Evolutionary conservation across 805 yeast genomes (phyloP).

Genomic region (Lipomyces mesembrius): DNA sequence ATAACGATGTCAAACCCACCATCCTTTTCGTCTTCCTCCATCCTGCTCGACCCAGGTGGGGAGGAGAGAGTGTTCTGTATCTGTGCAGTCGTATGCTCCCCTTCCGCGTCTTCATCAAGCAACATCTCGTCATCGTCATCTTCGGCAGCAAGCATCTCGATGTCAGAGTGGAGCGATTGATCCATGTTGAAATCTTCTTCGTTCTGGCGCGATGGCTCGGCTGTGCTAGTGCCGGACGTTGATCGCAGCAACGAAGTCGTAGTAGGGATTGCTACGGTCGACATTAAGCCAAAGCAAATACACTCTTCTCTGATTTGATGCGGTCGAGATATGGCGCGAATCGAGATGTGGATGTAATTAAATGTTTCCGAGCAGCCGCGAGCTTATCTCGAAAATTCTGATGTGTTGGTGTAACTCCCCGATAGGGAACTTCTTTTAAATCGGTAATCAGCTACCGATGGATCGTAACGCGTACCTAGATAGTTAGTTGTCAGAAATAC

Average conservation of each 20-base stretch:
- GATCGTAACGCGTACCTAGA: neutral
- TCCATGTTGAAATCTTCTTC: slow-evolving; percentile 9
- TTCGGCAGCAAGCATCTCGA: slow-evolving; percentile 19
- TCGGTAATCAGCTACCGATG: neutral
- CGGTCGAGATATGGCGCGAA: neutral
- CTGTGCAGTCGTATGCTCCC: neutral
- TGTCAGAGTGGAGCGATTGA: slow-evolving; percentile 16
- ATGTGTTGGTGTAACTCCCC: neutral
- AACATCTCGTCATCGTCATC: slow-evolving; percentile 28
- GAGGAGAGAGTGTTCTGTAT: neutral
- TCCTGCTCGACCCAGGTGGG: slow-evolving; percentile 1
- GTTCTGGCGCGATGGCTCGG: neutral
- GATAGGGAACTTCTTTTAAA: neutral
- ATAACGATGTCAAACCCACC: neutral
- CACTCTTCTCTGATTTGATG: neutral
- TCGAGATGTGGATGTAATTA: neutral
- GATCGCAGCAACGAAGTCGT: neutral
- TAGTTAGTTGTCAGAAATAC: neutral
- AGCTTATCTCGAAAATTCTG: neutral
- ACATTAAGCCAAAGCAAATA: neutral
- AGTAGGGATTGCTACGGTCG: slow-evolving; percentile 14
- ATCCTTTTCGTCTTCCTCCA: slow-evolving; percentile 13
- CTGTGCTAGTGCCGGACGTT: neutral
- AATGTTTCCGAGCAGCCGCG: neutral
- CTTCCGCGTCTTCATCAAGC: slow-evolving; percentile 16